Conservation (phyloP, 148 eudicot genomes). For the Dianthus caryophyllus region DNA sequence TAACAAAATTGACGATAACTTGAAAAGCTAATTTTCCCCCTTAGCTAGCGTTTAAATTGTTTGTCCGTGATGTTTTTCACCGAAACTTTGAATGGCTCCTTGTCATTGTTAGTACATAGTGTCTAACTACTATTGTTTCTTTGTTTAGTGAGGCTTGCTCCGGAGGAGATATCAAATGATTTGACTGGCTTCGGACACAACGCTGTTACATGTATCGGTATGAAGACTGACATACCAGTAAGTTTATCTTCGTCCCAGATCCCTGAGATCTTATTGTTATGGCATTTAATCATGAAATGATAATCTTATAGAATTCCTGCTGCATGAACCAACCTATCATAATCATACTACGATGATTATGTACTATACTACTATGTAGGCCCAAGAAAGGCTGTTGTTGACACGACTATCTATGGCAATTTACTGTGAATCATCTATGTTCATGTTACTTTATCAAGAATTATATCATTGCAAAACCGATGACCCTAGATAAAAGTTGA, state of each 20-base stretch:
- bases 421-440: background rate
- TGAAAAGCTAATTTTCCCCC: background rate
- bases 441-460: background rate
- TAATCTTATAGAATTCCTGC: background rate
- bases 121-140: constrained; percentile 10
- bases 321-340: constrained; percentile 1
- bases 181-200: constrained; percentile 89
- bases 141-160: constrained; percentile 92
- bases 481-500: constrained; percentile 5
- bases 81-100: background rate
- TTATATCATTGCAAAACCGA: constrained; percentile 1
- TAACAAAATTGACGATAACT: background rate
- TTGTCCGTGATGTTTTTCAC: background rate
- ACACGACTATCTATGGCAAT: constrained; percentile 8
- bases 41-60: background rate
- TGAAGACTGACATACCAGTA: constrained; percentile 98
- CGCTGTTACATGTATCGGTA: constrained; percentile 94
- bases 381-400: background rate
- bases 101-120: background rate
- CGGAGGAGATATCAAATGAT: constrained; percentile 71
- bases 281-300: constrained; percentile 7
- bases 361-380: no score
- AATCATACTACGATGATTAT: constrained; percentile 2
- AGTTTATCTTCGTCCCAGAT: constrained; percentile 9
- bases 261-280: background rate